Percentiles rank a stretch among this genome's conserved stretches.
phyloP scores from a whole-genome alignment of 345 rosid species.

The Hypericum perforatum region DNA sequence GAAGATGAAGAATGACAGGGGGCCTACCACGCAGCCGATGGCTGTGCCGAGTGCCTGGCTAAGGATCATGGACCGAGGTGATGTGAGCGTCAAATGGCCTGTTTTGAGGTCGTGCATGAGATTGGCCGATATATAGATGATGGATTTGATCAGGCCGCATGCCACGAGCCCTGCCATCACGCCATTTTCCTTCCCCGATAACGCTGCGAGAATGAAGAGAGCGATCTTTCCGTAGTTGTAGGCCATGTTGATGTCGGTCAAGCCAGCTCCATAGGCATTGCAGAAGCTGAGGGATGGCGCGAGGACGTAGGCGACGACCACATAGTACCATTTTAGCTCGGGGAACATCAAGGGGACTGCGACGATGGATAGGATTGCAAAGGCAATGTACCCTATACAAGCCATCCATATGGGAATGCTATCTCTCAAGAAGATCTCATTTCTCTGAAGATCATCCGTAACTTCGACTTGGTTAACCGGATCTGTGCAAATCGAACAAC shows the following conservation, averaged over 20 bases:
- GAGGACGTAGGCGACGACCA: constrained; percentile 70
- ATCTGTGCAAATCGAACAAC: constrained; percentile 17
- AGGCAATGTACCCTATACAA: constrained; percentile 49
- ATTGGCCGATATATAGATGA: constrained; percentile 76
- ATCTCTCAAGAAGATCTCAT: constrained; percentile 65
- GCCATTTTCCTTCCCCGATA: constrained; percentile 51
- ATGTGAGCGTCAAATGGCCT: constrained; percentile 78
- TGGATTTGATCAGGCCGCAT: constrained; percentile 82
- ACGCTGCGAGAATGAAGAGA: constrained; percentile 69
- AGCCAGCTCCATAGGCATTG: constrained; percentile 92
- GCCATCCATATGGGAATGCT: constrained; percentile 76
- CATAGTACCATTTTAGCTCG: constrained; percentile 78
- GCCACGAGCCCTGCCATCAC: constrained; percentile 87
- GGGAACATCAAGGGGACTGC: constrained; percentile 78
- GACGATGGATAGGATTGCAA: constrained; percentile 61
- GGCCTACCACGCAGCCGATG: constrained; percentile 81
- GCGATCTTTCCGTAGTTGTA: constrained; percentile 90
- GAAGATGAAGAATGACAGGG: constrained; percentile 73
- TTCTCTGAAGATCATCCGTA: constrained; percentile 29
- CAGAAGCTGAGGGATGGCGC: constrained; percentile 93
- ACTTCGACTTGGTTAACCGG: constrained; percentile 18
- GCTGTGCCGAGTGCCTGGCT: constrained; percentile 83
- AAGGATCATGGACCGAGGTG: constrained; percentile 80
- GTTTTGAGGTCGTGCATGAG: constrained; percentile 97
- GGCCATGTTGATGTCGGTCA: constrained; percentile 97